A percentile compares a stretch with the other conserved stretches of the same genome.
Conservation (phyloP, 192 early-diverging fungal genomes). For the Coemansia sp. region DNA sequence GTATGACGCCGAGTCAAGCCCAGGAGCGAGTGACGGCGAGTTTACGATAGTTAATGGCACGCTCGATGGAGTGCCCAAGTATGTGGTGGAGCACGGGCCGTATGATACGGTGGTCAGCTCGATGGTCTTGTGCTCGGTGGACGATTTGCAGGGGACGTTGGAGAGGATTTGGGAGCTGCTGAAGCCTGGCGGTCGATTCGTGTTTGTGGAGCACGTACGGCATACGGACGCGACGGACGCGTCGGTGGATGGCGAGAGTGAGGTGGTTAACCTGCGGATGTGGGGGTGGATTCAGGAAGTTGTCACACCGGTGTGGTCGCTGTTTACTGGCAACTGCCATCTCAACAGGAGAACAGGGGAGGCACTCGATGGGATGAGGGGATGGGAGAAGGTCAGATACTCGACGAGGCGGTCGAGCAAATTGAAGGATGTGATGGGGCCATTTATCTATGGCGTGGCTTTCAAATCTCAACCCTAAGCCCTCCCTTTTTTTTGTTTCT, state of each 20-base stretch:
- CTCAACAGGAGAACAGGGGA: slow-evolving; percentile 25
- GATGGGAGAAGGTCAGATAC: slow-evolving; percentile 26
- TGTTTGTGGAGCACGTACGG: slow-evolving; percentile 46
- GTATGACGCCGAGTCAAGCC: no score
- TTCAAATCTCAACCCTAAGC: slow-evolving; percentile 8
- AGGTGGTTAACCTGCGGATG: not conserved
- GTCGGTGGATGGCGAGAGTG: slow-evolving; percentile 2
- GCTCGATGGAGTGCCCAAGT: slow-evolving; percentile 25
- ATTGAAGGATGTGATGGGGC: slow-evolving; percentile 14
- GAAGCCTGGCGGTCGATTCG: slow-evolving; percentile 29
- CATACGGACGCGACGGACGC: slow-evolving; percentile 19
- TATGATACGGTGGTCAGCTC: slow-evolving; percentile 35
- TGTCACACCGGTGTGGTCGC: slow-evolving; percentile 12
- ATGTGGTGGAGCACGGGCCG: slow-evolving; percentile 22
- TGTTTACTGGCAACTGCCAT: slow-evolving; percentile 29
- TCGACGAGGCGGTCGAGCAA: not conserved
- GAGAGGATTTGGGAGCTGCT: slow-evolving; percentile 22
- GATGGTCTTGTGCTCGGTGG: slow-evolving; percentile 40
- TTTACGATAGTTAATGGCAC: slow-evolving; percentile 45
- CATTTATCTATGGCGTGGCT: slow-evolving; percentile 33
- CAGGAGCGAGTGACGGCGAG: no score
- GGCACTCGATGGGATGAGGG: slow-evolving; percentile 11
- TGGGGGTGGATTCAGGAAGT: slow-evolving; percentile 24
- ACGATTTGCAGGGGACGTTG: slow-evolving; percentile 22
- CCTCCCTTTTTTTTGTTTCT: slow-evolving; percentile 3